These are phyloP conservation scores for Carex pumila DNA, from an alignment of 176 grass and related monocot species.

Conservation along the genomic window DNA sequence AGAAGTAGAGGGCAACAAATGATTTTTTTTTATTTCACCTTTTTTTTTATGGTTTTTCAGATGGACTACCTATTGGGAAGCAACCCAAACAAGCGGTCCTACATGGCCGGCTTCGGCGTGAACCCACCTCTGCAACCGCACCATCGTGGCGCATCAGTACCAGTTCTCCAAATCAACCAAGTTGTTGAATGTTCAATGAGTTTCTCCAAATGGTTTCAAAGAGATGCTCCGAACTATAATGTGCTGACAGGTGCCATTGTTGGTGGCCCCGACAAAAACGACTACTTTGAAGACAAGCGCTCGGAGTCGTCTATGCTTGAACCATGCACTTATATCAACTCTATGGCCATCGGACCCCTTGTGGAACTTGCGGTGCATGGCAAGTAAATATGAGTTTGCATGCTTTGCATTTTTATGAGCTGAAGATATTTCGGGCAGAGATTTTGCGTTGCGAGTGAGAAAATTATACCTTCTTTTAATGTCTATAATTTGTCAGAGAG, in stretches of 20 bases:
- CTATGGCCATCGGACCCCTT: slow-evolving; percentile 78
- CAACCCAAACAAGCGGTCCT: slow-evolving; percentile 66
- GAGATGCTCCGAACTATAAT: slow-evolving; percentile 55
- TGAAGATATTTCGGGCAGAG: neutral
- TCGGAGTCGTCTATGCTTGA: slow-evolving; percentile 44
- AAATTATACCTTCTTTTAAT: neutral
- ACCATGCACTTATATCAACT: slow-evolving; percentile 88
- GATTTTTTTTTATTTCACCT: neutral
- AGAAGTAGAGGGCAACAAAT: neutral
- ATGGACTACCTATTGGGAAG: slow-evolving; percentile 82
- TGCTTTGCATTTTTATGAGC: neutral
- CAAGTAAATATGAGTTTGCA: neutral
- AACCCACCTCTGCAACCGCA: slow-evolving; percentile 67
- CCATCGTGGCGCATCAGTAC: slow-evolving; percentile 72
- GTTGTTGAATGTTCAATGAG: slow-evolving; percentile 64
- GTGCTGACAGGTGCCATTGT: slow-evolving; percentile 90
- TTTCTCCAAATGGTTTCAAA: slow-evolving; percentile 60
- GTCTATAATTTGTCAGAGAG: slow-evolving; percentile 3
- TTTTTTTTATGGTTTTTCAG: slow-evolving; percentile 19
- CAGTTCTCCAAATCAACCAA: slow-evolving; percentile 17
- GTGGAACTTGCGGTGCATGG: slow-evolving; percentile 58
- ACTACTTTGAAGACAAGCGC: slow-evolving; percentile 65
- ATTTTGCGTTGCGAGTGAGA: neutral
- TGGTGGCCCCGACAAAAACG: slow-evolving; percentile 56
- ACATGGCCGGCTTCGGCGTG: slow-evolving; percentile 68